Evolutionary conservation across 371 early-diverging fungal species (phyloP), one percentile per base, ranked within the genome.

Genomic region (Capillidium rhysosporum): DNA sequence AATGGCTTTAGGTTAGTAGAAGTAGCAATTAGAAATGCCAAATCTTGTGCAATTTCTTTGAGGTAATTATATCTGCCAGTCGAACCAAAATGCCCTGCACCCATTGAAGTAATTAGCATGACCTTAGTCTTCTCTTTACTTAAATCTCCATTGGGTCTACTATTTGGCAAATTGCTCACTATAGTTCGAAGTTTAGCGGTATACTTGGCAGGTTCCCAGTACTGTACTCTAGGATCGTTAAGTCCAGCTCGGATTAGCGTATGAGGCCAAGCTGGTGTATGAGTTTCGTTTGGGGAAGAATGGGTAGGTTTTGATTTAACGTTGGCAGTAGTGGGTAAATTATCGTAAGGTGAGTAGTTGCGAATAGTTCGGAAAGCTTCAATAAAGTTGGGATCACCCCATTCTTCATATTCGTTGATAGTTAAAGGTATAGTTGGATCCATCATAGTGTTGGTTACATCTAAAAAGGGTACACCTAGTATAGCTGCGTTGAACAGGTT

Each of bases 171-270:
- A 21, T 48, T 18, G 8, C 16, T 25, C 8, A 48, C 16, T 14
- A 48, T 48, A 30, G 4, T 46, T 9, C 79, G 52, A 38, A 77
- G 43, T 55, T 72, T 76, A 28, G 76, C 75, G 16, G 66, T 65
- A 69, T 71, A 78, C 49, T 81, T 80, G 43, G 69, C 57, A 1
- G 79, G 81, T 55, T 79, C 55, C 55, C 55, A 73, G 59, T 66
- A 75, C 18, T 57, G 61, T 10, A 80, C 80, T 2, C 81, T 66
- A 2, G 76, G 79, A 53, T 80, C 79, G 48, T 76, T 76, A 61
- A 79, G 55, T 4, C 81, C 78, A 21, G 68, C 75, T 28, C 72
- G 63, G 40, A 79, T 66, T 24, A 80, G 62, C 58, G 79, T 46
- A 52, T 77, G 64, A 40, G 79, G 79, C 54, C 66, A 69, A 55